These are phyloP conservation scores for Rugonectria rugulosa DNA, from an alignment of 2,329 filamentous ascomycete genomes.

Conservation along the genomic window DNA sequence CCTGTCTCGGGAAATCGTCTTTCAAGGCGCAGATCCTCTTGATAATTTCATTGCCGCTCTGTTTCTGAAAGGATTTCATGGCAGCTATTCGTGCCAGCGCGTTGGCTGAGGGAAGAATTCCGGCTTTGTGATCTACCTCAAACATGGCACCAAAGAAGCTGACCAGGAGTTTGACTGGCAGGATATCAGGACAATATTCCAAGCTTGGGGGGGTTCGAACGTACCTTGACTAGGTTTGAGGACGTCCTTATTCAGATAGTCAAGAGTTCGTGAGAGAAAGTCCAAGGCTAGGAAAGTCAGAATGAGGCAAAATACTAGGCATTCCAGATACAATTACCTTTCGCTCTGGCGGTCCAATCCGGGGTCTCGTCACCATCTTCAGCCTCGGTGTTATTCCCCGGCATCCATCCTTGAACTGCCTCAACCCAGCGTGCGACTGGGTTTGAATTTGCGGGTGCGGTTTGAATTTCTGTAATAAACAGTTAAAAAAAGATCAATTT, in stretches of 20 bases:
- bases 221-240: conserved; percentile 60
- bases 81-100: conserved; percentile 57
- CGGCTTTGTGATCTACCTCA: conserved; percentile 66
- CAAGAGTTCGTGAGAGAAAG: conserved; percentile 63
- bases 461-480: conserved; percentile 51
- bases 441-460: conserved; percentile 51
- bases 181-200: conserved; percentile 16
- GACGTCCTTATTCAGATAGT: conserved; percentile 53
- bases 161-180: conserved; percentile 54
- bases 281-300: conserved; percentile 53
- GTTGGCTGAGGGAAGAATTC: conserved; percentile 61
- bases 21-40: conserved; percentile 57
- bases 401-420: conserved; percentile 64
- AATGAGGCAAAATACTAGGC: not conserved
- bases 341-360: conserved; percentile 62
- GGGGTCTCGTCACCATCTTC: conserved; percentile 52
- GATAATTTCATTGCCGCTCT: conserved; percentile 58
- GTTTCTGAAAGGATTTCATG: conserved; percentile 61
- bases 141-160: conserved; percentile 67
- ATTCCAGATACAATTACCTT: conserved; percentile 47
- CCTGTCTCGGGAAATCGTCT: conserved; percentile 64
- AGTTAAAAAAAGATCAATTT: not conserved
- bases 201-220: not conserved
- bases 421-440: conserved; percentile 63
- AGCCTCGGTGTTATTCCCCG: conserved; percentile 48